A percentile compares a stretch with the other conserved stretches of the same genome.
Evolutionary conservation across 106 monocot species (phyloP).

Genomic region (Narthecium ossifragum): DNA sequence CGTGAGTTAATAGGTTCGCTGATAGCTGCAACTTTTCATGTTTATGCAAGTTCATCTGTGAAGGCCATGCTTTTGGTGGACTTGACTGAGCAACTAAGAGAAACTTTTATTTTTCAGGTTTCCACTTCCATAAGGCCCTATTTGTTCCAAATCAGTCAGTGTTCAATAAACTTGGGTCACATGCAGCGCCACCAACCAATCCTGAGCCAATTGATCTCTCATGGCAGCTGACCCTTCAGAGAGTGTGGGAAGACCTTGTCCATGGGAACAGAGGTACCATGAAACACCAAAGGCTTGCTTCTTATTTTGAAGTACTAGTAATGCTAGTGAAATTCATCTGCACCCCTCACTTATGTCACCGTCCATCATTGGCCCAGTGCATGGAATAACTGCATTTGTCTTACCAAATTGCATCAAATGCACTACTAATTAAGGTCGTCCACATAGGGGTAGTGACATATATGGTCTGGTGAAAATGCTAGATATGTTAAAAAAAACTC

Average conservation of each 20-base stretch:
- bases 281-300: not conserved
- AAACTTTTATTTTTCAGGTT: conserved; percentile 35
- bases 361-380: too few species aligned
- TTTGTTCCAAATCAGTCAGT: conserved; percentile 88
- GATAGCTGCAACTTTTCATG: too few species aligned
- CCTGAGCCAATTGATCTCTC: conserved; percentile 58
- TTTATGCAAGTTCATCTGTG: too few species aligned
- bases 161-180: conserved; percentile 71
- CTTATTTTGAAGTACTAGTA: not conserved
- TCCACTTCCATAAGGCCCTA: conserved; percentile 72
- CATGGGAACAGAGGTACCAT: conserved; percentile 38
- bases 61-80: too few species aligned
- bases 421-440: too few species aligned
- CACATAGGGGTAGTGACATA: too few species aligned
- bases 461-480: too few species aligned
- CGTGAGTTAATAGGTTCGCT: too few species aligned
- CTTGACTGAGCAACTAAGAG: not conserved
- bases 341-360: not conserved
- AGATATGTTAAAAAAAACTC: too few species aligned
- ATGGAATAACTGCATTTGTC: too few species aligned
- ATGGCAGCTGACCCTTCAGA: conserved; percentile 82
- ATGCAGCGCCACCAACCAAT: conserved; percentile 39
- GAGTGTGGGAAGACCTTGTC: conserved; percentile 58
- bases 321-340: not conserved
- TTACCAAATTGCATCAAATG: too few species aligned